Evolutionary conservation across 2,329 filamentous ascomycete genomes (phyloP), one percentile per base, ranked within the genome.

Genomic region (Colletotrichum gloeosporioides): DNA sequence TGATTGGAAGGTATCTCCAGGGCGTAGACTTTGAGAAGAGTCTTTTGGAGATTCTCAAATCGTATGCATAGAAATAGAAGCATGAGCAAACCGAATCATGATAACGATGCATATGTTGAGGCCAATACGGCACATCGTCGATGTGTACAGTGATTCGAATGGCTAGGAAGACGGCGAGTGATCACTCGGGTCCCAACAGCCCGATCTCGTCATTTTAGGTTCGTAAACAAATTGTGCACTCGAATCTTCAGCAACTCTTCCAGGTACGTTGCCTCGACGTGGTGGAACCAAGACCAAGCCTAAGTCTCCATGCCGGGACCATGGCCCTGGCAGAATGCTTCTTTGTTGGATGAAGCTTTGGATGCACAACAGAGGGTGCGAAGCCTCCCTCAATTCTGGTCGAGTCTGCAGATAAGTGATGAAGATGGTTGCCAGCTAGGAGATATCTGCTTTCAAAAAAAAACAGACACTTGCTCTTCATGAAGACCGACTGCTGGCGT

Each of bases 1-100:
- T 94, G 62, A 94, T 94, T 82, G 92, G 92, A 61, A 88, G 90
- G 75, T 85, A 89, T 59, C 80, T 94, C 70, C 85, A 83, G 25
- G 83, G 83, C n/a, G 85, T 89, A 62, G 85, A 90, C 72, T 90
- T 94, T 79, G 84, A 86, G 77, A 81, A 83, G 69, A 93, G 86
- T 76, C 83, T 88, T 64, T 22, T 70, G 27, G 39, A 34, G 2
- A 53, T 44, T 31, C 61, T 75, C 15, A 39, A 22, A 6, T 66
- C 34, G n/a, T 57, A 29, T 31, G 25, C 44, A 16, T 65, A 29
- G 65, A 65, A 64, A 39, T 10, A 71, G 18, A 55, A 64, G 62
- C 12, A 62, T 8, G 12, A 16, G 4, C 15, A 25, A 18, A 13
- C 57, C 57, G n/a, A 63, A 16, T 22, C 5, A 15, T 63, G 18